A percentile compares a stretch with the other conserved stretches of the same genome.
These are phyloP conservation scores for Dothiorella sarmentorum DNA, from an alignment of 2,329 filamentous ascomycete genomes.

Conservation along the genomic window DNA sequence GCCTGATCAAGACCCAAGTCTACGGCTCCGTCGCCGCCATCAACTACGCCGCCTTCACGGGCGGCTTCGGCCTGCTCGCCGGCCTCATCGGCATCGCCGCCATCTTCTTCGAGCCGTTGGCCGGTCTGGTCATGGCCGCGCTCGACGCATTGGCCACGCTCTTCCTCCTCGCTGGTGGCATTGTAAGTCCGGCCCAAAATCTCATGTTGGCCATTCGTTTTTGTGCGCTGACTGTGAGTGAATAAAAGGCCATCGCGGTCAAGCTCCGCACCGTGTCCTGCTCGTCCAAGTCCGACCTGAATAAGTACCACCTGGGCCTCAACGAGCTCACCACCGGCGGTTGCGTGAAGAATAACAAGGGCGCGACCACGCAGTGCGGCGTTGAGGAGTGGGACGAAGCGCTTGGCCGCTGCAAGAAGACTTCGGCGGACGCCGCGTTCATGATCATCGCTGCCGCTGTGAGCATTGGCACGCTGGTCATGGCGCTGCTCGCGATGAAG, in stretches of 20 bases:
- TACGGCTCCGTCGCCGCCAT: conserved; percentile 22
- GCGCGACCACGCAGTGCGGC: neutral
- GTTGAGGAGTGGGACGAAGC: neutral
- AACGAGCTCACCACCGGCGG: conserved; percentile 24
- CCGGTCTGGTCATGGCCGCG: conserved; percentile 22
- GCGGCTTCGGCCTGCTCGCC: conserved; percentile 24
- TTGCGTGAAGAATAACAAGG: conserved; percentile 13
- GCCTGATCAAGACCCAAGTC: conserved; percentile 24
- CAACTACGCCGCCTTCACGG: conserved; percentile 25
- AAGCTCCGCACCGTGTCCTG: conserved; percentile 22
- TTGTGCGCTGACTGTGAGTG: neutral
- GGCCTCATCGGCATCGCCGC: conserved; percentile 24
- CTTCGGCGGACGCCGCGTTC: conserved; percentile 25
- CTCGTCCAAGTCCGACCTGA: conserved; percentile 10
- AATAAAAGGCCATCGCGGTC: conserved; percentile 22
- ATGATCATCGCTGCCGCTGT: conserved; percentile 22
- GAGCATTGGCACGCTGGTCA: neutral
- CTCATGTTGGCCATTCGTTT: neutral
- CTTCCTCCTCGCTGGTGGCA: conserved; percentile 26
- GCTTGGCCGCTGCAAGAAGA: conserved; percentile 21
- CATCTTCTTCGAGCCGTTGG: conserved; percentile 22
- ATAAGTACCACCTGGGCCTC: neutral
- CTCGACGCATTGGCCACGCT: conserved; percentile 25
- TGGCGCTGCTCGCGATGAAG: conserved; percentile 14
- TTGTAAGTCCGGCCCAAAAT: conserved; percentile 22